Evolutionary conservation across 768 basidiomycete species (phyloP).

Genomic region (Boletus sp.): DNA sequence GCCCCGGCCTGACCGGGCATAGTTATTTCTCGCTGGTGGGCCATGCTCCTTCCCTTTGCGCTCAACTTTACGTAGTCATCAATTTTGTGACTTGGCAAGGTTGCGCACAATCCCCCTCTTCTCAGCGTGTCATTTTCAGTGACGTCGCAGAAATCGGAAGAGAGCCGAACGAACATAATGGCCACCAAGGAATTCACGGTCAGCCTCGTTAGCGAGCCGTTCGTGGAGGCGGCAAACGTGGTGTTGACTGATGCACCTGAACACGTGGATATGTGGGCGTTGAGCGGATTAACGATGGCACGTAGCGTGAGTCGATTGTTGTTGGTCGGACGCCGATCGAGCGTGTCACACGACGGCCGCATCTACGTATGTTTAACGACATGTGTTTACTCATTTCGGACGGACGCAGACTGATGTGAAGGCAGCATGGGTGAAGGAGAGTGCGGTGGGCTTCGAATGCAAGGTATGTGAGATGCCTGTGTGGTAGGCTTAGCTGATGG

Average conservation of each 20-base stretch:
- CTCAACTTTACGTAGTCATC: constrained; percentile 8
- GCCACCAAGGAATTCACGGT: constrained; percentile 67
- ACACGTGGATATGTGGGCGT: constrained; percentile 54
- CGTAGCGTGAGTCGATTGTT: constrained; percentile 45
- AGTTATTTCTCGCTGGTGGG: constrained; percentile 65
- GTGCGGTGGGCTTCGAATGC: constrained; percentile 61
- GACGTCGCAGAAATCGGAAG: constrained; percentile 46
- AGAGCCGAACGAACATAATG: constrained; percentile 65
- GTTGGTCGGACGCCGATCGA: constrained; percentile 2
- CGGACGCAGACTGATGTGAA: constrained; percentile 43
- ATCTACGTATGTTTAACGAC: neutral
- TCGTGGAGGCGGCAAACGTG: constrained; percentile 55
- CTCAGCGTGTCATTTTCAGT: constrained; percentile 60
- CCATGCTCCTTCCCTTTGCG: constrained; percentile 13
- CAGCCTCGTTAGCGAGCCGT: constrained; percentile 68
- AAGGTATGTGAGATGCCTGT: constrained; percentile 41
- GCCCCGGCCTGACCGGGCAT: constrained; percentile 5
- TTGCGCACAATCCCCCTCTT: constrained; percentile 64
- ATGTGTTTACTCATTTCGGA: constrained; percentile 11
- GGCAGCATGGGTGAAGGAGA: constrained; percentile 55
- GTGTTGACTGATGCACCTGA: constrained; percentile 56
- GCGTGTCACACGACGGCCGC: constrained; percentile 11
- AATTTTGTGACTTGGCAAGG: constrained; percentile 26
- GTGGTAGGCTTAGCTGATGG: constrained; percentile 9
- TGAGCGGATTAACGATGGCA: constrained; percentile 56